Base-by-base conservation (phyloP, 2,329 filamentous ascomycete genomes). In the Alternaria brassicicola region DNA sequence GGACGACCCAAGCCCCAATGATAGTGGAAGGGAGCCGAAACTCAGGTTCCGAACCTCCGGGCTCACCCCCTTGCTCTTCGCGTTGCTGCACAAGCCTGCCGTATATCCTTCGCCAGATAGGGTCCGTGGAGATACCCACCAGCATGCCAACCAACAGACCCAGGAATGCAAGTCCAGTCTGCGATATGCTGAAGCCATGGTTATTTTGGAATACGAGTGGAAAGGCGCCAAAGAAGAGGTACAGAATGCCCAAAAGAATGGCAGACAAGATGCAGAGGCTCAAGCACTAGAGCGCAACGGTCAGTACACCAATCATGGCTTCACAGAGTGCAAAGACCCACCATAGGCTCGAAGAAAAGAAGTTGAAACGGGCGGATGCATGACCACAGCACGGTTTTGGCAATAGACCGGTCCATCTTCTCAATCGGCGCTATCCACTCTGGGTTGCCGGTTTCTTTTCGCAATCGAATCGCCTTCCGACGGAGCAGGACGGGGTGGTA, bases 201-300 rank as follows among this genome's bases (percentile, higher is more conserved):
- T 90, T 88, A 42, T 83, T 85, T 25, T 82, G 76, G 71, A 97
- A 97, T 15, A 97, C 88, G 42, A 96, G 80, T 5, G 89, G 86
- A 69, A 97, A 96, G 0, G 93, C 92, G 19, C 92, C 92, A 74
- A 96, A 96, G 81, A 96, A 96, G 36, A 97, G 86, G 73, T 97
- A 97, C 2, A 97, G 80, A 42, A 96, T 89, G 5, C 93, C 93
- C 7, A 97, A 82, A n/a, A 97, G 81, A 52, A 97, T 86, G 36
- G 92, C 92, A 1, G 91, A 91, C 67, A 93, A 90, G 21, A 95
- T 78, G 76, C 92, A 95, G 25, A 97, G 86, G 65, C 88, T 87
- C 56, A 95, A 81, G 59, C 89, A 91, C 76, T 78, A 57, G 17
- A 57, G 25, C 61, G 62, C 50, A 42, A 45, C 60, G 63, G 57